Percentiles rank a stretch among this genome's conserved stretches.
phyloP scores from a whole-genome alignment of 345 rosid species.

The Bruguiera gymnorhiza region DNA sequence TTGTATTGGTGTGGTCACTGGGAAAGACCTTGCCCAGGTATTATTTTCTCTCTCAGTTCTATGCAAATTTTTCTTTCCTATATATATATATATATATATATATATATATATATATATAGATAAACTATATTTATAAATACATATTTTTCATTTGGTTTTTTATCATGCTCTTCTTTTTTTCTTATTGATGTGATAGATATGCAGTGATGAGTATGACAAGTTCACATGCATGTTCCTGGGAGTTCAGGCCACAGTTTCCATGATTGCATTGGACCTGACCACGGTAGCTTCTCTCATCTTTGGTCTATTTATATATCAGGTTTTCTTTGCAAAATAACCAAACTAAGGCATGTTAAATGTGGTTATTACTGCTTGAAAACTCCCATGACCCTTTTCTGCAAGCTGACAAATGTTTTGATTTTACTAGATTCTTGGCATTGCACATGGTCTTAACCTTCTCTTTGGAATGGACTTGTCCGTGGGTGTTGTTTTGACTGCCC shows the following conservation, averaged over 20 bases:
- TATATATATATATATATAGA: neutral
- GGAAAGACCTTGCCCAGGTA: slow-evolving; percentile 89
- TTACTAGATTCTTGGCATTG: slow-evolving; percentile 83
- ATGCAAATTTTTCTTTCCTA: neutral
- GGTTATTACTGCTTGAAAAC: neutral
- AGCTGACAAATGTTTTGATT: slow-evolving; percentile 24
- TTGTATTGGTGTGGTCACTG: slow-evolving; percentile 69
- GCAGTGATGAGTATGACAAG: slow-evolving; percentile 84
- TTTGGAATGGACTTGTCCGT: slow-evolving; percentile 78
- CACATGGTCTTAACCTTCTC: slow-evolving; percentile 86
- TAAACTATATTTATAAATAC: too few species aligned
- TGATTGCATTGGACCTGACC: slow-evolving; percentile 72
- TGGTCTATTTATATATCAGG: neutral
- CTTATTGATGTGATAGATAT: slow-evolving; percentile 50
- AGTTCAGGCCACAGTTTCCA: slow-evolving; percentile 75
- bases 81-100: neutral
- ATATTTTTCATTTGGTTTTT: neutral
- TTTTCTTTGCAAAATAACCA: slow-evolving; percentile 9
- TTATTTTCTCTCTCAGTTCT: neutral
- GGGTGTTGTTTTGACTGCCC: slow-evolving; percentile 75
- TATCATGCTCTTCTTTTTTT: slow-evolving; percentile 4
- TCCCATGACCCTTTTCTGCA: neutral
- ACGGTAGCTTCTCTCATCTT: slow-evolving; percentile 46
- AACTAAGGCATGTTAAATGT: neutral
- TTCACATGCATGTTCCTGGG: slow-evolving; percentile 73